Base-by-base conservation (phyloP, 1,139 yeast species). In the Tardiomyces digboiensis region DNA sequence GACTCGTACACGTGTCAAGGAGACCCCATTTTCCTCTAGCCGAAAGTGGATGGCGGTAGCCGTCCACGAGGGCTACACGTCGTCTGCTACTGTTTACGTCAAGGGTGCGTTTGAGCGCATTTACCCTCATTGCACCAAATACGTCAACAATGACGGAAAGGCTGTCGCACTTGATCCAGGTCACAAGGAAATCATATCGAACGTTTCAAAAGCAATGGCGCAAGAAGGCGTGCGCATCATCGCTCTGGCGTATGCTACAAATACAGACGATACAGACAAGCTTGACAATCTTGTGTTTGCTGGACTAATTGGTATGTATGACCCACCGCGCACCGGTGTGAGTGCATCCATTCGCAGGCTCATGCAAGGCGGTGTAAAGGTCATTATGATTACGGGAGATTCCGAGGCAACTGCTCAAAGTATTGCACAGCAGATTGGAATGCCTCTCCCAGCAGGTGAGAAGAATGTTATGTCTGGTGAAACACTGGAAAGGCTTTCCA, bases 321-420 rank as follows among this genome's bases (percentile, higher is more conserved):
- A 91, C 65, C 98, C 98, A 12, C 98, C 97, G 45, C 76, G 97
- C 58, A 82, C 89, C 8, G 80, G 82, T 49, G 97, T 88, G 5
- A 74, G 76, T 43, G 68, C 72, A 46, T 81, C 95, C 1, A 76
- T 91, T 49, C 75, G 84, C 16, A 70, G 78, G 50, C 72, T 91
- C 49, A 74, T 87, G 72, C 80, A 80, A 57, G 95, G 97, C 49
- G 96, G 97, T 43, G 97, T 91, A 38, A 94, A 87, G 60, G 88
- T 91, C 14, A 84, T 91, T 43, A 91, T 91, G 97, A 89, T 91
- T 53, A 91, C 98, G 18, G 98, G 98, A 54, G 98, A 91, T 64
- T 77, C 89, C 40, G 96, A 89, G 53, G 78, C 83, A 10, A 91
- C 98, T n/a, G 98, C 97, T 2, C 67, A 75, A 16, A 82, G 86